Conservation (phyloP, 306 rosid genomes). For the Malus sieversii region DNA sequence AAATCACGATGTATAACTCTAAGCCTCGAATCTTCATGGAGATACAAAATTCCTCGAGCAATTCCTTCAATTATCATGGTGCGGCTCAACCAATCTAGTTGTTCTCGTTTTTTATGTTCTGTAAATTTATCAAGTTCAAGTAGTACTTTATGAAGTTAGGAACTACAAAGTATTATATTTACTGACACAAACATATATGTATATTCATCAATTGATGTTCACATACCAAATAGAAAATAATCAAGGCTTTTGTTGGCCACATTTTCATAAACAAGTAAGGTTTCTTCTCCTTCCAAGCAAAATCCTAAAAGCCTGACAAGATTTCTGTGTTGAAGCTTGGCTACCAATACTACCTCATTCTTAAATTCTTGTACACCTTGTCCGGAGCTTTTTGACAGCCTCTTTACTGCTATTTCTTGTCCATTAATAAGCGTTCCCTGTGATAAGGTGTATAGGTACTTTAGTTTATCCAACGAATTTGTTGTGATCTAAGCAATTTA, state of each 20-base stretch:
- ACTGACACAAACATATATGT: too few relatives aligned
- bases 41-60: slow-evolving; percentile 19
- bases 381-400: not conserved
- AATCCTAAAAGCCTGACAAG: slow-evolving; percentile 5
- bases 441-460: not conserved
- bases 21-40: slow-evolving; percentile 37
- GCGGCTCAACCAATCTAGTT: slow-evolving; percentile 37
- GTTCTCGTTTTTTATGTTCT: slow-evolving; percentile 20
- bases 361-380: not conserved
- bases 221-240: not conserved
- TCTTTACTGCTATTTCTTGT: not conserved
- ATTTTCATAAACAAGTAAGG: slow-evolving; percentile 20
- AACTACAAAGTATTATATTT: too few relatives aligned
- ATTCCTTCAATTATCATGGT: slow-evolving; percentile 10
- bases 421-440: not conserved
- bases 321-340: not conserved
- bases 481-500: not conserved
- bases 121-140: not conserved
- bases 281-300: slow-evolving; percentile 29
- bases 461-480: not conserved
- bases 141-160: too few relatives aligned
- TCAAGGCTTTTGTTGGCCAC: slow-evolving; percentile 23
- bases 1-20: slow-evolving; percentile 37
- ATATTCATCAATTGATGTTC: too few relatives aligned
- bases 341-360: not conserved